Evolutionary conservation across 2,329 filamentous ascomycete genomes (phyloP).

Genomic region (Neophaeococcomyces mojaviensis): DNA sequence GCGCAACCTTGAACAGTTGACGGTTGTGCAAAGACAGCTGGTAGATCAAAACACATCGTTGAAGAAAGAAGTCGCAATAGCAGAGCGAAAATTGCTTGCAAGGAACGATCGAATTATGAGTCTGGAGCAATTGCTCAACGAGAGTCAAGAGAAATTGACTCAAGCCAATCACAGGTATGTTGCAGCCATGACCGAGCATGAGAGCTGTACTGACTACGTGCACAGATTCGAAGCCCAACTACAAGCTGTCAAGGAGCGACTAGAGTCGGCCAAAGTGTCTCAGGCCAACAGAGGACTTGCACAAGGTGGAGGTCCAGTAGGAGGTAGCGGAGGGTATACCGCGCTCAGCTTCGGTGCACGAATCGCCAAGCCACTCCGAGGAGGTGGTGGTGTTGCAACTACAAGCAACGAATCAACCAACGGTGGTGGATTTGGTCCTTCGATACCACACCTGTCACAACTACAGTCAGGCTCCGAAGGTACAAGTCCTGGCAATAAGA

Average conservation of each 20-base stretch:
- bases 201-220: constrained; percentile 7
- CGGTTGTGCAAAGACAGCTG: constrained; percentile 91
- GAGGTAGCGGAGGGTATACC: constrained; percentile 63
- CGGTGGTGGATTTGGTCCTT: constrained; percentile 28
- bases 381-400: constrained; percentile 37
- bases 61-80: constrained; percentile 99
- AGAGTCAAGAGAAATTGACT: constrained; percentile 97
- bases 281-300: constrained; percentile 71
- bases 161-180: constrained; percentile 75
- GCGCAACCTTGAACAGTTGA: constrained; percentile 94
- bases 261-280: constrained; percentile 91
- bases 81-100: constrained; percentile 92
- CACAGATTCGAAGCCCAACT: constrained; percentile 92
- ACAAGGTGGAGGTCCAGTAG: constrained; percentile 46
- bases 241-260: constrained; percentile 91
- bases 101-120: constrained; percentile 95
- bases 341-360: constrained; percentile 41
- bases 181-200: no score
- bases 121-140: constrained; percentile 82
- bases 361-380: constrained; percentile 59
- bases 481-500: constrained; percentile 53
- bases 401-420: constrained; percentile 24
- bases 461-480: constrained; percentile 63
- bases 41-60: constrained; percentile 95
- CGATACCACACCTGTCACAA: constrained; percentile 28